phyloP scores from a whole-genome alignment of 352 stramenopile species.

The Hyphochytrium catenoides region DNA sequence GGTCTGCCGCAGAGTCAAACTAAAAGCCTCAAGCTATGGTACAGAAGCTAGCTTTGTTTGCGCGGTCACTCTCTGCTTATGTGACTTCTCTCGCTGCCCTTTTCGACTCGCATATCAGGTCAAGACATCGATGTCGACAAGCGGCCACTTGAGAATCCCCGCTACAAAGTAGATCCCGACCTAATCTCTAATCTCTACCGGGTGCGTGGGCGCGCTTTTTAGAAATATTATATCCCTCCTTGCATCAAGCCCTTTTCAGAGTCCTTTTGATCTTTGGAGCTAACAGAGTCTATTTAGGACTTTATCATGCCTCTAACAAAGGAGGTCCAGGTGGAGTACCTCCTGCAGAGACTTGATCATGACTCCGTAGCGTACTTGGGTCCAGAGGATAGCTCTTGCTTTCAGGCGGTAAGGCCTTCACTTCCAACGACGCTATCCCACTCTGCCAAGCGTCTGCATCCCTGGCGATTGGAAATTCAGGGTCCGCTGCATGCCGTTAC shows the following conservation, averaged over 20 bases:
- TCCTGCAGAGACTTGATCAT: constrained; percentile 51
- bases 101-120: constrained; percentile 20
- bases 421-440: neutral
- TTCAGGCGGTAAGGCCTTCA: constrained; percentile 14
- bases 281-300: constrained; percentile 15
- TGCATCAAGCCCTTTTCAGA: no score
- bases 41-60: constrained; percentile 25
- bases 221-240: no score
- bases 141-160: constrained; percentile 12
- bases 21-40: constrained; percentile 91
- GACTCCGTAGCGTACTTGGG: constrained; percentile 38
- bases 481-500: neutral
- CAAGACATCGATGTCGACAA: constrained; percentile 38
- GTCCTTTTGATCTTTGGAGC: constrained; percentile 1
- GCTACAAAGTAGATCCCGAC: constrained; percentile 81
- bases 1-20: no score
- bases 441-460: neutral
- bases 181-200: constrained; percentile 89
- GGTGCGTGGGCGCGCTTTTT: no score
- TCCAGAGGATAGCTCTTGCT: constrained; percentile 41
- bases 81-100: constrained; percentile 15
- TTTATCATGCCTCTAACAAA: constrained; percentile 98
- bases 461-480: neutral
- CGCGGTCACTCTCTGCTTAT: constrained; percentile 13
- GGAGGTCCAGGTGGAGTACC: constrained; percentile 85